phyloP scores from a whole-genome alignment of 352 stramenopile genomes.

The Globisporangium alternatum region DNA sequence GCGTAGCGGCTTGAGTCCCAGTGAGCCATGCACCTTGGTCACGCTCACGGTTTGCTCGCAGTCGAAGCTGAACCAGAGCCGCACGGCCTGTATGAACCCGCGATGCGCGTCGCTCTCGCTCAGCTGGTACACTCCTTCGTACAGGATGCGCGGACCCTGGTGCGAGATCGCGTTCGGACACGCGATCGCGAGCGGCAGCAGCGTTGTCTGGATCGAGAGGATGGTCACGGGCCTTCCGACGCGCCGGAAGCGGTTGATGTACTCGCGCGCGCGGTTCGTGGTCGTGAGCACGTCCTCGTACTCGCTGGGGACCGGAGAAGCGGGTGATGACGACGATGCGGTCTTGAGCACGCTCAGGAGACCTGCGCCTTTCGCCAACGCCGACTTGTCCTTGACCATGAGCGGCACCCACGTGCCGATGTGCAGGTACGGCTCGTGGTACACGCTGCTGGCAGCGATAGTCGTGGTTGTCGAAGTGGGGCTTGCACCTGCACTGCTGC shows the following conservation, averaged over 20 bases:
- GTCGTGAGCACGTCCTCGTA: slow-evolving; percentile 73
- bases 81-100: slow-evolving; percentile 63
- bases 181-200: slow-evolving; percentile 52
- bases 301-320: slow-evolving; percentile 17
- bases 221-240: slow-evolving; percentile 60
- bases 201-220: slow-evolving; percentile 63
- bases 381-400: slow-evolving; percentile 45
- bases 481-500: neutral
- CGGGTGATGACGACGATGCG: neutral
- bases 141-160: slow-evolving; percentile 50
- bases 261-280: slow-evolving; percentile 57
- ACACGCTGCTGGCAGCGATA: slow-evolving; percentile 9
- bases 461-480: neutral
- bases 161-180: slow-evolving; percentile 66
- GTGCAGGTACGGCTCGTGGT: slow-evolving; percentile 72
- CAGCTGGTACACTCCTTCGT: slow-evolving; percentile 60
- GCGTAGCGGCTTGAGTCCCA: slow-evolving; percentile 66
- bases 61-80: slow-evolving; percentile 82
- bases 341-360: slow-evolving; percentile 36
- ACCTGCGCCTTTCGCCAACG: neutral
- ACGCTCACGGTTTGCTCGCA: slow-evolving; percentile 78
- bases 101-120: slow-evolving; percentile 44
- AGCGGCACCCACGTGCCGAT: slow-evolving; percentile 75
- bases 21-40: slow-evolving; percentile 63
- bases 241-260: slow-evolving; percentile 60